These are phyloP conservation scores for Leonotis leonurus DNA, from an alignment of 257 asterid species.

Conservation along the genomic window DNA sequence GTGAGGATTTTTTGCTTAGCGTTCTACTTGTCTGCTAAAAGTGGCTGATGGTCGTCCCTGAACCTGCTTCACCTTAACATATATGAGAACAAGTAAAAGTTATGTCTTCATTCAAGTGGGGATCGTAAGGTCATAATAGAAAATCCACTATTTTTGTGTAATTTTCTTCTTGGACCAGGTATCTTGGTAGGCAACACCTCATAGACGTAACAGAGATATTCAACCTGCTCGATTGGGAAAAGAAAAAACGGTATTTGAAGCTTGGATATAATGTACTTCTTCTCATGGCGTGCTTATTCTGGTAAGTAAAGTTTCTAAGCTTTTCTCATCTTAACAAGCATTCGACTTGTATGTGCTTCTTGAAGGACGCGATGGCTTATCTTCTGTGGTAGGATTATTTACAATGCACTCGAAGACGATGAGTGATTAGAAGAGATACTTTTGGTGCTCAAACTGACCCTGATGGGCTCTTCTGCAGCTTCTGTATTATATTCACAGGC, in stretches of 20 bases:
- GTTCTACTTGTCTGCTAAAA: no score
- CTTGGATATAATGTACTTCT: constrained; percentile 52
- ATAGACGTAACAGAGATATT: constrained; percentile 82
- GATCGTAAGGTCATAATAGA: not conserved
- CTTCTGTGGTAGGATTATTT: constrained; percentile 45
- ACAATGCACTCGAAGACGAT: constrained; percentile 1
- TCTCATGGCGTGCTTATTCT: not conserved
- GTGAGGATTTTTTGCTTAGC: not conserved
- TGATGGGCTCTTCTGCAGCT: not conserved
- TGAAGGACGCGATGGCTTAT: not conserved
- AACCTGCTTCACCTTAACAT: no score
- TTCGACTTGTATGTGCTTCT: not conserved
- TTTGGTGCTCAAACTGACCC: no score
- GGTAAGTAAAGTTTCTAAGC: not conserved
- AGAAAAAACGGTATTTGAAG: constrained; percentile 63
- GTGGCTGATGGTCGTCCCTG: no score
- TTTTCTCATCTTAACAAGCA: not conserved
- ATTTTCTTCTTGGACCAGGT: constrained; percentile 31
- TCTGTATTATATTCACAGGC: not conserved
- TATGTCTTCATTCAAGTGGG: no score
- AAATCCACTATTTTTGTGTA: not conserved
- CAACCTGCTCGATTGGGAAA: constrained; percentile 66
- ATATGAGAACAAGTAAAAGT: no score
- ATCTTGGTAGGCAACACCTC: constrained; percentile 41
- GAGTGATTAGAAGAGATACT: no score